These are phyloP conservation scores for Silene uniflora DNA, from an alignment of 148 eudicot genomes.

Conservation along the genomic window DNA sequence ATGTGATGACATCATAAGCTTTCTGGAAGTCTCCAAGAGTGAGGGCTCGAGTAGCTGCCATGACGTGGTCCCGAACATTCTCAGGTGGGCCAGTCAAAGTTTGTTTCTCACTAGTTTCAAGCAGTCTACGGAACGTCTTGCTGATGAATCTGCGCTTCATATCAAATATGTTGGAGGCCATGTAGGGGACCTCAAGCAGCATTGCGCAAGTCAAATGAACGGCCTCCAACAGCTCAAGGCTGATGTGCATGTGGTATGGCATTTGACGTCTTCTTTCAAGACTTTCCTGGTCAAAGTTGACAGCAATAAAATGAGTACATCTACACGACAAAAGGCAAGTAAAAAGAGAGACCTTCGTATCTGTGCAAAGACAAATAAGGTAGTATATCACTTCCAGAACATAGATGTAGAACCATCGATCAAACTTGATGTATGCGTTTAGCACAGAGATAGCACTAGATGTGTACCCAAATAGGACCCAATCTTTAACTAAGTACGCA, in stretches of 20 bases:
- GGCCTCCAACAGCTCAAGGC: slow-evolving; percentile 80
- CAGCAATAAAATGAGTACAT: background rate
- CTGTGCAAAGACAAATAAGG: too few species aligned
- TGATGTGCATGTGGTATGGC: slow-evolving; percentile 98
- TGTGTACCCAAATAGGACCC: too few species aligned
- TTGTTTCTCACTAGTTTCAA: slow-evolving; percentile 64
- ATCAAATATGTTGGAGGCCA: slow-evolving; percentile 73
- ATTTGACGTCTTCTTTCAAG: slow-evolving; percentile 79
- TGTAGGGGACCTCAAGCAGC: slow-evolving; percentile 91
- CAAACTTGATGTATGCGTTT: background rate
- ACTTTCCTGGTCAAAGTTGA: slow-evolving; percentile 48
- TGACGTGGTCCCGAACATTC: slow-evolving; percentile 68
- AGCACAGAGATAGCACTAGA: too few species aligned
- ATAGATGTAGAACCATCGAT: background rate
- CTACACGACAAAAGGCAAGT: background rate
- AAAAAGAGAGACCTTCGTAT: too few species aligned
- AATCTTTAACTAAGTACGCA: too few species aligned
- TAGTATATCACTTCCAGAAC: too few species aligned
- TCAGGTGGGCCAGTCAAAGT: slow-evolving; percentile 81
- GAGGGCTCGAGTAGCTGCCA: slow-evolving; percentile 75
- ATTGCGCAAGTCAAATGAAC: slow-evolving; percentile 84
- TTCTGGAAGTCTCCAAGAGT: slow-evolving; percentile 70
- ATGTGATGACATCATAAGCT: slow-evolving; percentile 63
- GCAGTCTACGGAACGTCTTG: slow-evolving; percentile 67
- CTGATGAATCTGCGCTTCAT: slow-evolving; percentile 67